phyloP scores from a whole-genome alignment of 176 grass and related monocot genomes.

The Triticum urartu region DNA sequence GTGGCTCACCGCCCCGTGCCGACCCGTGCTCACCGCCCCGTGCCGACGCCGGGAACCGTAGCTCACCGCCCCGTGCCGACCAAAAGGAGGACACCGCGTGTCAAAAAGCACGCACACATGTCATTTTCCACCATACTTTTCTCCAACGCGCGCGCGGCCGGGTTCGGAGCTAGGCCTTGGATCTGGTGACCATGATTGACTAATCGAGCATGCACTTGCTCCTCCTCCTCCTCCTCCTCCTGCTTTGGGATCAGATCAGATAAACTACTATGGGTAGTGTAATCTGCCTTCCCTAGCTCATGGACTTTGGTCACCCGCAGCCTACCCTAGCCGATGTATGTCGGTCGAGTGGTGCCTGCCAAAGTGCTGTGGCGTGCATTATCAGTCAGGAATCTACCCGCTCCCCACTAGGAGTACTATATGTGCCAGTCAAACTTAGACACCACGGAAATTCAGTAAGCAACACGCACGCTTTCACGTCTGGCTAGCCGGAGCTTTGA shows the following conservation, averaged over 20 bases:
- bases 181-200: slow-evolving; percentile 8
- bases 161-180: slow-evolving; percentile 5
- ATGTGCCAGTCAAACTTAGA: neutral
- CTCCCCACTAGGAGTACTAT: neutral
- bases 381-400: neutral
- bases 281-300: neutral
- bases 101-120: neutral
- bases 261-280: neutral
- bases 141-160: neutral
- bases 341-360: neutral
- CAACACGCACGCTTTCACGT: neutral
- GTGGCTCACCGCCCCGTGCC: slow-evolving; percentile 36
- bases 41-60: too few species aligned
- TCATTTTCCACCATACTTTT: neutral
- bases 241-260: neutral
- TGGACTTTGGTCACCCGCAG: neutral
- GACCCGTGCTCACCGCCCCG: slow-evolving; percentile 29
- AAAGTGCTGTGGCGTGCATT: neutral
- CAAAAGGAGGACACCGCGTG: slow-evolving; percentile 35
- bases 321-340: slow-evolving; percentile 2
- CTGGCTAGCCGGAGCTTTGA: neutral
- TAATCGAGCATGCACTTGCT: neutral
- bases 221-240: too few species aligned
- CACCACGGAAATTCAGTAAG: neutral
- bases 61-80: slow-evolving; percentile 28